A percentile compares a stretch with the other conserved stretches of the same genome.
Conservation (phyloP, 2,329 filamentous ascomycete species). For the Trichoderma harzianum region DNA sequence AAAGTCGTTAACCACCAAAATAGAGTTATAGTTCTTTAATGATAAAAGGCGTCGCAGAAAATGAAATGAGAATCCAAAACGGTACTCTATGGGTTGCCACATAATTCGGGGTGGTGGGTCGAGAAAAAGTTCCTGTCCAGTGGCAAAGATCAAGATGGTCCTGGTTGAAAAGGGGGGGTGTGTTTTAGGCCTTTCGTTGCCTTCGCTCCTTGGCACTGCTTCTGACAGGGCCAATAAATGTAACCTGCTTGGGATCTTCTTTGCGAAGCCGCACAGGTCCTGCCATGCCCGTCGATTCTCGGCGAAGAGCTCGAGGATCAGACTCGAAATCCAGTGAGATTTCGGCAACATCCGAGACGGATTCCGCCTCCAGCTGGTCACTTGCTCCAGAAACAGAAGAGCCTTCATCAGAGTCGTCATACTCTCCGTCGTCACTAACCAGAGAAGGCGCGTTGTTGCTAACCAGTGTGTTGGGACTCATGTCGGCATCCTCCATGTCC, state of each 20-base stretch:
- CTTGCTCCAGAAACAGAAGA: slow-evolving; percentile 58
- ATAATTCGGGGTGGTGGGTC: background rate
- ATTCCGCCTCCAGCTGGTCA: slow-evolving; percentile 56
- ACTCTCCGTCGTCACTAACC: slow-evolving; percentile 77
- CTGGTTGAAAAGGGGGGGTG: background rate
- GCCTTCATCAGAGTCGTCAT: slow-evolving; percentile 66
- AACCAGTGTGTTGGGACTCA: slow-evolving; percentile 66
- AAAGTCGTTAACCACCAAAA: slow-evolving; percentile 1
- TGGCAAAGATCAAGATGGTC: background rate
- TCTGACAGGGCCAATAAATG: slow-evolving; percentile 52
- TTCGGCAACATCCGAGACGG: slow-evolving; percentile 58
- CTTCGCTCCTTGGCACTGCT: slow-evolving; percentile 36
- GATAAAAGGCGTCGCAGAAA: background rate
- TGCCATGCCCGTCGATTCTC: slow-evolving; percentile 41
- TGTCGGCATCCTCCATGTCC: slow-evolving; percentile 55
- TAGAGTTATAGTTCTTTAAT: slow-evolving; percentile 10
- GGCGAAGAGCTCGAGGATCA: slow-evolving; percentile 44
- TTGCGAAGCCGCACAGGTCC: slow-evolving; percentile 50
- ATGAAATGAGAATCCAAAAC: slow-evolving; percentile 16
- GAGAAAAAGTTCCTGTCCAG: background rate
- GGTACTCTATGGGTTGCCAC: slow-evolving; percentile 10
- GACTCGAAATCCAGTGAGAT: slow-evolving; percentile 59
- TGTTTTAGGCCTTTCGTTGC: slow-evolving; percentile 25
- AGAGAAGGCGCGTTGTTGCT: slow-evolving; percentile 77
- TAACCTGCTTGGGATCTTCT: slow-evolving; percentile 54